Evolutionary conservation across 768 basidiomycete genomes (phyloP).

Genomic region (Mycena latifolia): DNA sequence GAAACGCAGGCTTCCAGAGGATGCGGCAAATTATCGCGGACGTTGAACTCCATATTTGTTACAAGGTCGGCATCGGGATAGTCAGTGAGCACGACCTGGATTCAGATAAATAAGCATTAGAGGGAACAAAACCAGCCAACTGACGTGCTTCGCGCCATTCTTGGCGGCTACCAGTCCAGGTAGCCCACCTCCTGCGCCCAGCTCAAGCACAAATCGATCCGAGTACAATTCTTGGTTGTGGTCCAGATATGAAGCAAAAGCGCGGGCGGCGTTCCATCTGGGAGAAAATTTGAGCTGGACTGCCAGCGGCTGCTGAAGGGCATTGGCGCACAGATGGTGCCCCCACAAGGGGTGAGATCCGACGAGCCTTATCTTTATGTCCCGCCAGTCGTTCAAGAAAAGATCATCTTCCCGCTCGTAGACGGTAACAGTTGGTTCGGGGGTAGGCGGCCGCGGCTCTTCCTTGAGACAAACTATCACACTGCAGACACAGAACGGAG

Average conservation of each 20-base stretch:
- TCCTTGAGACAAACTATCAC: slow-evolving; percentile 57
- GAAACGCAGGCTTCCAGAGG: slow-evolving; percentile 50
- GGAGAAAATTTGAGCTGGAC: not conserved
- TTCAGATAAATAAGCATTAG: not conserved
- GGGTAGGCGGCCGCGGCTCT: slow-evolving; percentile 75
- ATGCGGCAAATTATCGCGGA: slow-evolving; percentile 63
- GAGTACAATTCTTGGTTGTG: slow-evolving; percentile 60
- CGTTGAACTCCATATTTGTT: slow-evolving; percentile 81
- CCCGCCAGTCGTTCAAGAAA: slow-evolving; percentile 46
- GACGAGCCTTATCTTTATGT: slow-evolving; percentile 75
- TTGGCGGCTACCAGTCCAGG: slow-evolving; percentile 83
- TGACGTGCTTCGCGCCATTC: slow-evolving; percentile 78
- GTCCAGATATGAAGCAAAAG: slow-evolving; percentile 80
- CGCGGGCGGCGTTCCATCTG: slow-evolving; percentile 87
- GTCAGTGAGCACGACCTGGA: slow-evolving; percentile 89
- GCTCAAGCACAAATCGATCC: slow-evolving; percentile 74
- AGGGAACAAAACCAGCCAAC: slow-evolving; percentile 24
- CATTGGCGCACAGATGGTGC: slow-evolving; percentile 71
- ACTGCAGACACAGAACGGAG: slow-evolving; percentile 25
- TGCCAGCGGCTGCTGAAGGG: no score
- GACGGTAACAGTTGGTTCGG: slow-evolving; percentile 65
- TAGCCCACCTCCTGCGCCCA: slow-evolving; percentile 94
- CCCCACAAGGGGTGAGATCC: slow-evolving; percentile 89
- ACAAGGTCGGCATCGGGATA: slow-evolving; percentile 88
- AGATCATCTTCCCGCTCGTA: slow-evolving; percentile 57